Conservation (phyloP, 1,139 yeast genomes). For the Saccharomyces pastorianus region DNA sequence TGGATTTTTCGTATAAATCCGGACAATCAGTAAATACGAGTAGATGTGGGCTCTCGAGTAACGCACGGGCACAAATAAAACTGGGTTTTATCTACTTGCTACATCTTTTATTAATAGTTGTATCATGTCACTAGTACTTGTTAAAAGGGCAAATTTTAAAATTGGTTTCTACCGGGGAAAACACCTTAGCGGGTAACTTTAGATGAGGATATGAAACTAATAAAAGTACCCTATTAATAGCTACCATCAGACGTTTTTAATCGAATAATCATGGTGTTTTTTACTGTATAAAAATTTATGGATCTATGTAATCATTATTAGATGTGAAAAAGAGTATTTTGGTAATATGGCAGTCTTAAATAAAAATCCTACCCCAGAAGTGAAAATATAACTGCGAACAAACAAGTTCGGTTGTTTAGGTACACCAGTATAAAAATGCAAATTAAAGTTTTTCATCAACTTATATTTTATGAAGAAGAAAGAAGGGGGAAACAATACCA, state of each 20-base stretch:
- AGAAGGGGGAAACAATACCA: too few species aligned
- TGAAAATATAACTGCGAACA: neutral
- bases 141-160: neutral
- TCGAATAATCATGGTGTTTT: neutral
- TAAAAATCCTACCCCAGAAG: neutral
- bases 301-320: neutral
- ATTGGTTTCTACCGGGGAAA: neutral
- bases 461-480: too few species aligned
- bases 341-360: neutral
- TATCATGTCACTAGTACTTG: neutral
- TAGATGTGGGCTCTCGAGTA: neutral
- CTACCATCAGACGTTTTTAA: too few species aligned
- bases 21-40: neutral
- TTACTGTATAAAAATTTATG: neutral
- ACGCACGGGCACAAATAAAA: neutral
- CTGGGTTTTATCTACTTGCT: neutral
- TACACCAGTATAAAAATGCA: too few species aligned
- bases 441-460: too few species aligned
- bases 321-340: neutral
- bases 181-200: neutral
- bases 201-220: too few species aligned
- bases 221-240: too few species aligned
- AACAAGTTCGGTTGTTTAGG: too few species aligned
- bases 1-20: neutral
- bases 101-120: neutral